Base-by-base conservation (phyloP, 768 basidiomycete genomes). In the Amanita phalloides region DNA sequence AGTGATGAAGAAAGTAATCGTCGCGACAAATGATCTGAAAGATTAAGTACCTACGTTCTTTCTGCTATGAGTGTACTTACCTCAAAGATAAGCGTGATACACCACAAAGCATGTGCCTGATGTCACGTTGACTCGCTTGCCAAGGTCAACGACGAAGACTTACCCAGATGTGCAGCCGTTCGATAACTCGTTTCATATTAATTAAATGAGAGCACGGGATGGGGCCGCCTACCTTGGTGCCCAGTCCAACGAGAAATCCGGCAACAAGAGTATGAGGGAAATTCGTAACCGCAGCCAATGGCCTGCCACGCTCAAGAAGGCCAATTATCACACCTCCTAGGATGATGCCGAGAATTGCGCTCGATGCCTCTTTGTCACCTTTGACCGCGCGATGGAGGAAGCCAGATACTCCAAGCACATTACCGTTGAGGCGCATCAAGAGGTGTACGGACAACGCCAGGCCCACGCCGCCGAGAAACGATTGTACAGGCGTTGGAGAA, bases 151-250 rank as follows among this genome's bases (percentile, higher is more conserved):
- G 48, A 44, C 51, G 30, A 38, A 45, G 10, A 55, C 60, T 21
- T 62, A 81, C 79, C 81, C 81, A 14, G 81, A 83, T 9, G 82
- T 82, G 60, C 82, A 84, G 21, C 82, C 82, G 53, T 79, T 80
- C 13, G 74, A 68, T 48, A 82, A 60, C 81, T 81, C 51, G 20
- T 38, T 30, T 48, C 44, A 41, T 51, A 33, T 54, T 32, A 61
- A 50, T 30, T 26, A 46, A 25, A n/a, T 44, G 25, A 45, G 8
- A 45, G 13, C 41, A n/a, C 26, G 17, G 23, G 20, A 20, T 26
- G 20, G 4, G 43, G 21, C 6, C 13, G 48, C 56, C 45, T 57
- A 79, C 79, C 70, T 76, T 82, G 6, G 78, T 71, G 13, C 82
- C 82, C 0, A 78, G 41, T 9, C 82, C 82, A 17, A 78, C 78